These are phyloP conservation scores for Asterophora parasitica DNA, from an alignment of 768 basidiomycete species.

Conservation along the genomic window DNA sequence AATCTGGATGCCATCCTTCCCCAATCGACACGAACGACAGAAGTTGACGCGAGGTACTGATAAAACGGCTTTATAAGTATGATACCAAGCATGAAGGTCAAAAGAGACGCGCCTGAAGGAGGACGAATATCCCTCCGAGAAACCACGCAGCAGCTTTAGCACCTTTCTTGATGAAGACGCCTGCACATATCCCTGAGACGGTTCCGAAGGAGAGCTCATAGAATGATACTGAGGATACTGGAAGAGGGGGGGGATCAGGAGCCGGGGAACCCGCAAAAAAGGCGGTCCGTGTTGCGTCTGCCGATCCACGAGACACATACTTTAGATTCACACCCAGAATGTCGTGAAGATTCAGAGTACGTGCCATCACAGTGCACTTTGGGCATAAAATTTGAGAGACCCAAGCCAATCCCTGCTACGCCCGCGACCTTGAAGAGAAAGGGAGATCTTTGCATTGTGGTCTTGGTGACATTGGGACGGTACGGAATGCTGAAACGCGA, in stretches of 20 bases:
- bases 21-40: slow-evolving; percentile 82
- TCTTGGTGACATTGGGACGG: not conserved
- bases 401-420: slow-evolving; percentile 40
- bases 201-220: slow-evolving; percentile 89
- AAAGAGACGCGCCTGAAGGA: slow-evolving; percentile 68
- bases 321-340: not conserved
- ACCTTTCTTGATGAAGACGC: slow-evolving; percentile 96
- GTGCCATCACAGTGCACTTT: slow-evolving; percentile 53
- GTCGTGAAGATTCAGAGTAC: slow-evolving; percentile 14
- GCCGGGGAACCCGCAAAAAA: not conserved
- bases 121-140: slow-evolving; percentile 86
- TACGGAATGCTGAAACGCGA: not conserved
- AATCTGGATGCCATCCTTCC: slow-evolving; percentile 55
- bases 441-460: slow-evolving; percentile 12
- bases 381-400: slow-evolving; percentile 32
- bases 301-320: not conserved
- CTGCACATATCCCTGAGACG: slow-evolving; percentile 82
- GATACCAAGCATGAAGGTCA: not conserved
- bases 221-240: slow-evolving; percentile 68
- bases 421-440: slow-evolving; percentile 27
- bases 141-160: slow-evolving; percentile 76
- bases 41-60: slow-evolving; percentile 76
- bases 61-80: not conserved
- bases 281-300: not conserved
- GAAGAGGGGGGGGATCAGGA: slow-evolving; percentile 44